Base-by-base conservation (phyloP, 2,329 filamentous ascomycete species). In the Colletotrichum destructivum region DNA sequence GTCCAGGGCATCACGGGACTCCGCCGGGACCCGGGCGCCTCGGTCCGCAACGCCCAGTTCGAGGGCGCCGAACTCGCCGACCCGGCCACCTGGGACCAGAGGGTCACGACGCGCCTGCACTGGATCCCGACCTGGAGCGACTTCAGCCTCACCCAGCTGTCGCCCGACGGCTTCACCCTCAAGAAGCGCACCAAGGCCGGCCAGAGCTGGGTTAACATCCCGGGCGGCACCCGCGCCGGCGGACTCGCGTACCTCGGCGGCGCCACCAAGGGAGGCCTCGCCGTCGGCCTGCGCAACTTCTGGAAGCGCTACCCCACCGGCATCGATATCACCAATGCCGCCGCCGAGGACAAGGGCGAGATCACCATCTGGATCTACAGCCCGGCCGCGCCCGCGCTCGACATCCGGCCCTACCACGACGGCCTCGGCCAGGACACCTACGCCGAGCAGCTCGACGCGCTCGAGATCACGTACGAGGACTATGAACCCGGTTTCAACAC, bases 391-490 rank as follows among this genome's bases (percentile, higher is more conserved):
- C 83, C 84, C 40, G 88, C 89, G 0, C 79, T 91, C 62, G 89
- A 91, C 47, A 78, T 90, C 4, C 81, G 88, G 0, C 86, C 88
- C 0, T 91, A 87, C 68, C 89, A 91, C 57, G 88, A 91, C 71
- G 87, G 88, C 0, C 77, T 91, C 8, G 88, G 88, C 0, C 76
- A 88, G 74, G 84, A 89, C 54, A 87, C 84, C 0, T 91, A 90
- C 69, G 82, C 81, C 0, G 84, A 91, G 21, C 86, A 92, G 76
- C 79, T 90, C 0, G 89, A 90, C 69, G 90, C 88, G 1, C 82
- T 91, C 0, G 84, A 90, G 35, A 88, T 91, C 26, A 92, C 90
- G 0, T 92, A 92, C 69, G 90, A 92, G 71, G 89, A 91, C 72
- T 91, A 84, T 71, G 88, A 91, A 71, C 79, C 78, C 0, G 86